Conservation (phyloP, 2,329 filamentous ascomycete genomes). For the Fusarium fujikuroi region DNA sequence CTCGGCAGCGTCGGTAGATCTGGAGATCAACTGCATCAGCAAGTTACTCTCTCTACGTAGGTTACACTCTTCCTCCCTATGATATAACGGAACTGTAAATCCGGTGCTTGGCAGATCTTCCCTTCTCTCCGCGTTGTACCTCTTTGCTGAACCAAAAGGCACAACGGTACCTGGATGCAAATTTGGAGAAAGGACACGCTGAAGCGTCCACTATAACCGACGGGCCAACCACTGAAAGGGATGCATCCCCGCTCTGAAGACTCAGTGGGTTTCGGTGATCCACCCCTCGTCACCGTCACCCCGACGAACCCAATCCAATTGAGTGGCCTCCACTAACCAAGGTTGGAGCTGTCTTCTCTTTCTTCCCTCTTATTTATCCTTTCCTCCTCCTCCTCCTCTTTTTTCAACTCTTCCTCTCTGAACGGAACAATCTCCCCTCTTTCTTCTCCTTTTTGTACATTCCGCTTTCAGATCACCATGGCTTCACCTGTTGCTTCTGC, state of each 20-base stretch:
- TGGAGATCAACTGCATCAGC: neutral
- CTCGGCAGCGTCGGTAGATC: conserved; percentile 37
- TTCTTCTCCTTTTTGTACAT: conserved; percentile 20
- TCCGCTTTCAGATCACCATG: conserved; percentile 49
- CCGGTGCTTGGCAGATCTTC: neutral
- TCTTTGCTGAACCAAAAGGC: neutral
- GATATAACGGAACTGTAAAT: conserved; percentile 16
- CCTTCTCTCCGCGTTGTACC: conserved; percentile 8
- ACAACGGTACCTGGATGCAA: conserved; percentile 6
- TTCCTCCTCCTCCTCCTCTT: neutral
- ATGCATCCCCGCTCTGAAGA: conserved; percentile 16
- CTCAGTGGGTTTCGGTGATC: conserved; percentile 28
- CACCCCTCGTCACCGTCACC: conserved; percentile 39
- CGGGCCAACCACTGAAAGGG: conserved; percentile 9
- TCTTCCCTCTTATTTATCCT: conserved; percentile 27
- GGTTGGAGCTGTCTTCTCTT: conserved; percentile 28
- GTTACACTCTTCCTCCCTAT: neutral
- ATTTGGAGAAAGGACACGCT: conserved; percentile 31
- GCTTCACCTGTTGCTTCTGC: conserved; percentile 71
- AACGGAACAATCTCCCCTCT: conserved; percentile 37
- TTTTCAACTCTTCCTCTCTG: conserved; percentile 1
- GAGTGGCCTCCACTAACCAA: conserved; percentile 18
- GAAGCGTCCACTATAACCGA: conserved; percentile 24
- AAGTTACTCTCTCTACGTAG: no score
- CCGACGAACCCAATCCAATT: conserved; percentile 16